Conservation (phyloP, 352 stramenopile species). For the Phytophthora ohioensis region DNA sequence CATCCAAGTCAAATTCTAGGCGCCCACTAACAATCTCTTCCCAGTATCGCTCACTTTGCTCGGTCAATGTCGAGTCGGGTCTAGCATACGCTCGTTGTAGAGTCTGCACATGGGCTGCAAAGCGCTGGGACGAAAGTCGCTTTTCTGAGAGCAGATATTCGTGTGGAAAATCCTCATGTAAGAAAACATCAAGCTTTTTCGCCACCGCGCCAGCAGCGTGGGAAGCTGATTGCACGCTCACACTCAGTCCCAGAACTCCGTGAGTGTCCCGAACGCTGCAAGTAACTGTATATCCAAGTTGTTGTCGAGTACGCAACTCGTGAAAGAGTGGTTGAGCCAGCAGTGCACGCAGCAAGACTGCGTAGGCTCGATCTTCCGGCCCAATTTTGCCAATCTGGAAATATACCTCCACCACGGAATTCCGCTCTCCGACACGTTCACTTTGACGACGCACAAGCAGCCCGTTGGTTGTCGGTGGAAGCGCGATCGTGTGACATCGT, state of each 20-base stretch:
- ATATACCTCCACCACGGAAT: constrained; percentile 86
- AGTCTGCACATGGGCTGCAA: constrained; percentile 60
- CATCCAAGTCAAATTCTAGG: constrained; percentile 70
- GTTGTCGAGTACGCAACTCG: constrained; percentile 78
- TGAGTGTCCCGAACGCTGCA: constrained; percentile 83
- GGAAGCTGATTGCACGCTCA: constrained; percentile 78
- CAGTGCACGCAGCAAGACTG: constrained; percentile 76
- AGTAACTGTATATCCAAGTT: constrained; percentile 86
- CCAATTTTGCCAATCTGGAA: constrained; percentile 78
- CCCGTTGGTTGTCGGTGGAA: constrained; percentile 64
- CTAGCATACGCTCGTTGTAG: constrained; percentile 55
- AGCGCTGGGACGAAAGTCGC: constrained; percentile 43
- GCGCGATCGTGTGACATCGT: constrained; percentile 55
- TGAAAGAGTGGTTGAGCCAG: constrained; percentile 89
- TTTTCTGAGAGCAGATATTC: constrained; percentile 33
- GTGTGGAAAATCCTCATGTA: constrained; percentile 53
- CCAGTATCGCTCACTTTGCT: constrained; percentile 78
- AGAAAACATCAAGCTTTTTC: constrained; percentile 67
- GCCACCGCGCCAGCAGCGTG: constrained; percentile 66
- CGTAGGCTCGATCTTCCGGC: constrained; percentile 63
- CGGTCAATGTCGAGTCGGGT: constrained; percentile 58
- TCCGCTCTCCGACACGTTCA: constrained; percentile 74
- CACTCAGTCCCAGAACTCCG: constrained; percentile 74
- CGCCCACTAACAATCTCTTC: constrained; percentile 73
- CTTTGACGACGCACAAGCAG: constrained; percentile 69